Evolutionary conservation across 805 yeast species (phyloP).

Genomic region (Sugiyamaella mastotermitis): DNA sequence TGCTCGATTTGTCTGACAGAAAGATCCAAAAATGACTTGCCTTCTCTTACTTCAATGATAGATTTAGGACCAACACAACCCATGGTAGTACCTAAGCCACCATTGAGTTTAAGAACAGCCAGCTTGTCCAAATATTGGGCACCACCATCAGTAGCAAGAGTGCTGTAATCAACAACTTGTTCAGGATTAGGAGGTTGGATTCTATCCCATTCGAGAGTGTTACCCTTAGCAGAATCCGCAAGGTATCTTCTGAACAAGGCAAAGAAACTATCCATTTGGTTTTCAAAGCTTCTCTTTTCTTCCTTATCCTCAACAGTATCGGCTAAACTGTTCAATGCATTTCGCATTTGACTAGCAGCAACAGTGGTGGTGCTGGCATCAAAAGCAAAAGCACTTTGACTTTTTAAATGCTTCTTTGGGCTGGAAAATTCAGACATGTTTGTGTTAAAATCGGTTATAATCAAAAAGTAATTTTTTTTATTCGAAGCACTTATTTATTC

Average conservation of each 20-base stretch:
- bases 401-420: slow-evolving; percentile 57
- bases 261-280: slow-evolving; percentile 91
- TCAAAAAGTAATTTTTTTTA: no score
- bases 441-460: no score
- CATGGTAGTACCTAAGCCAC: slow-evolving; percentile 99
- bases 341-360: slow-evolving; percentile 97
- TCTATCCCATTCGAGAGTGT: slow-evolving; percentile 87
- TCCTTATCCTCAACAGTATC: slow-evolving; percentile 60
- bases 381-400: slow-evolving; percentile 74
- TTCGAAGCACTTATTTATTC: no score
- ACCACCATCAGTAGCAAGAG: slow-evolving; percentile 35
- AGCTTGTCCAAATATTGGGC: slow-evolving; percentile 61
- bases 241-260: slow-evolving; percentile 89
- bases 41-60: slow-evolving; percentile 94
- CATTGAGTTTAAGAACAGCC: slow-evolving; percentile 93
- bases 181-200: slow-evolving; percentile 84
- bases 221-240: slow-evolving; percentile 80
- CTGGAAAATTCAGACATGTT: slow-evolving; percentile 1
- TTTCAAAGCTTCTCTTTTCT: slow-evolving; percentile 56
- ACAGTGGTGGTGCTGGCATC: slow-evolving; percentile 92
- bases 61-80: slow-evolving; percentile 99
- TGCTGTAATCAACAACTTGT: slow-evolving; percentile 78
- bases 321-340: slow-evolving; percentile 81
- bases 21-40: slow-evolving; percentile 92
- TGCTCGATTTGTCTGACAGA: slow-evolving; percentile 96